Evolutionary conservation across 2,329 filamentous ascomycete species (phyloP).

Genomic region (Arthrobotrys conoides): DNA sequence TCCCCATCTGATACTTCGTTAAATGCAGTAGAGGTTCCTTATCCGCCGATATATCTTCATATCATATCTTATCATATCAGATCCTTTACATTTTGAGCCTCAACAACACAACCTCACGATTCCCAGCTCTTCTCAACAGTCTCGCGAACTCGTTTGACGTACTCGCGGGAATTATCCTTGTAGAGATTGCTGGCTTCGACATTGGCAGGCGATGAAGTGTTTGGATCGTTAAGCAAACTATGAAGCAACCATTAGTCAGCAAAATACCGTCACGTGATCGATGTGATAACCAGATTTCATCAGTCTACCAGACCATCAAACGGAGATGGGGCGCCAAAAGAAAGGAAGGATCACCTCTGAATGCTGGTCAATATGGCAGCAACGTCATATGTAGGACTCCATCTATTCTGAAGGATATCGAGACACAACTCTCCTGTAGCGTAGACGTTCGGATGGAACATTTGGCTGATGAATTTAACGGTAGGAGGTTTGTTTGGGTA

Average conservation of each 20-base stretch:
- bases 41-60: conserved; percentile 2
- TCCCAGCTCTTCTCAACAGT: conserved; percentile 99
- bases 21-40: conserved; percentile 6
- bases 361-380: conserved; percentile 97
- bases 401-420: conserved; percentile 96
- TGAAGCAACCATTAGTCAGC: conserved; percentile 25
- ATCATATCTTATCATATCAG: conserved; percentile 46
- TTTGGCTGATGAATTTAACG: conserved; percentile 98
- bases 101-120: conserved; percentile 47
- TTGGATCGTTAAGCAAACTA: conserved; percentile 95
- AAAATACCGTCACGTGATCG: conserved; percentile 44
- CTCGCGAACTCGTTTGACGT: conserved; percentile 93
- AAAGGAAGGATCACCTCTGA: conserved; percentile 78
- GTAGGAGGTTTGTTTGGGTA: conserved; percentile 98
- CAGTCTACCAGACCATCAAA: background rate
- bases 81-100: conserved; percentile 8
- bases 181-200: conserved; percentile 98
- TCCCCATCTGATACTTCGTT: background rate
- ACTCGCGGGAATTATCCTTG: conserved; percentile 97
- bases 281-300: conserved; percentile 18
- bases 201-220: conserved; percentile 97
- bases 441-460: conserved; percentile 99
- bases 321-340: too few species aligned
- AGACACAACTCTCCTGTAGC: conserved; percentile 95
- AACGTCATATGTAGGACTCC: conserved; percentile 99